phyloP scores from a whole-genome alignment of 129 eudicot genomes.

The Chrysanthemum makinoi region DNA sequence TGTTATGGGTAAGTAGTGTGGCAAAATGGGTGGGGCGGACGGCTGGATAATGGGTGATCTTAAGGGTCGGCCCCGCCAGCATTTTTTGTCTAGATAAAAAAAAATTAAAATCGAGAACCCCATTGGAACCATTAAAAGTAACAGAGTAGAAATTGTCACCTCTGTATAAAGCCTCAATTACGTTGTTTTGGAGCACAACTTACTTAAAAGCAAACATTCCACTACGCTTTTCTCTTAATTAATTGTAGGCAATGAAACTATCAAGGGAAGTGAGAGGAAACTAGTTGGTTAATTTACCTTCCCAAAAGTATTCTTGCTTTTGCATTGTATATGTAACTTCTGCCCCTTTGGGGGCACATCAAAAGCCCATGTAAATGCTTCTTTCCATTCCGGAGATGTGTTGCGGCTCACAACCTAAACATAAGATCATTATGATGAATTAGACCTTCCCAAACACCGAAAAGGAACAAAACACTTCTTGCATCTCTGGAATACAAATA shows the following conservation, averaged over 20 bases:
- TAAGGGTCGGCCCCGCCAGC: too few relatives aligned
- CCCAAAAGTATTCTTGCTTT: constrained; percentile 71
- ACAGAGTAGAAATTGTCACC: neutral
- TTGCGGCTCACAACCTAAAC: constrained; percentile 58
- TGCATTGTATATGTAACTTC: constrained; percentile 68
- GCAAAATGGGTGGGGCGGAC: too few relatives aligned
- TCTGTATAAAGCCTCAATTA: neutral
- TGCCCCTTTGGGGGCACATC: constrained; percentile 90
- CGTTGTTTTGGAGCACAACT: too few relatives aligned
- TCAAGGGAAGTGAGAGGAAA: neutral
- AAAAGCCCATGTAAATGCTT: constrained; percentile 73
- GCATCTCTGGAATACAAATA: neutral
- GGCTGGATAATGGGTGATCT: too few relatives aligned
- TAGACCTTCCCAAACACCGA: neutral
- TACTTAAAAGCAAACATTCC: too few relatives aligned
- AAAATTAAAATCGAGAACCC: too few relatives aligned
- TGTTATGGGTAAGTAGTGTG: too few relatives aligned
- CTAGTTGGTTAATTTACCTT: constrained; percentile 43
- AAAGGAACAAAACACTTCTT: neutral
- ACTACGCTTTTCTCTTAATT: too few relatives aligned
- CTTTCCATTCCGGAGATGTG: constrained; percentile 78
- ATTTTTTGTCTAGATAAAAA: neutral
- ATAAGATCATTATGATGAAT: constrained; percentile 5
- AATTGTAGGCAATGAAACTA: neutral
- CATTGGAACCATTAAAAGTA: neutral